Base-by-base conservation (phyloP, 2,329 filamentous ascomycete species). In the Microdochium paspali region DNA sequence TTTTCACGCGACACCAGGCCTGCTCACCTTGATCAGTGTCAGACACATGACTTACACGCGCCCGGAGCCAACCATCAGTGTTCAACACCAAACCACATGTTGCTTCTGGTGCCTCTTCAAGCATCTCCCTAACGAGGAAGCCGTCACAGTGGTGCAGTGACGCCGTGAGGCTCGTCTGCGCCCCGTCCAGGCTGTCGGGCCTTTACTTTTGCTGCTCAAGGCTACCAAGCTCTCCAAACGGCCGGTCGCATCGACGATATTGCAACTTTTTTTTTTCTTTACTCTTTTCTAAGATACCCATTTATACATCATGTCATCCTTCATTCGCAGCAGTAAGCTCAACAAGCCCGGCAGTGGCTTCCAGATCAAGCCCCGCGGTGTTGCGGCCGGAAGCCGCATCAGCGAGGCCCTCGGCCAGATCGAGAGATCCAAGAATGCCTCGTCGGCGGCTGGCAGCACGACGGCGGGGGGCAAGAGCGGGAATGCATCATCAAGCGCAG, bases 351-450 rank as follows among this genome's bases (percentile, higher is more conserved):
- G 56, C 44, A 51, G 58, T 40, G 55, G 59, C 47, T 57, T 60
- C 56, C 50, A 69, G 63, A 64, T 71, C 64, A 67, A 63, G 51
- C 72, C 69, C 49, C 63, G 64, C 52, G 70, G 40, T 59, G 54
- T 72, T n/a, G 75, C 73, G 47, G 65, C 71, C 20, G 65, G 71
- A 50, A 71, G 74, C 47, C 74, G 73, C 44, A 71, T 78, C 59
- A 70, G 74, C 46, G 74, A 78, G 54, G 53, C 56, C 46, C 42
- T 61, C 20, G 51, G 55, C 31, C 52, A 56, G 13, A 55, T 59
- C 39, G 60, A 58, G 35, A 54, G 47, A 20, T 51, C 59, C 47
- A 52, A 47, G 45, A 52, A 48, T 45, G 54, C 58, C 21, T 49
- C 56, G 49, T 56, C 54, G 25, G 49, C 56, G 21, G 51, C 54